Evolutionary conservation across 2,329 filamentous ascomycete species (phyloP), one percentile per base, ranked within the genome.

Genomic region (Curvularia hawaiiensis): DNA sequence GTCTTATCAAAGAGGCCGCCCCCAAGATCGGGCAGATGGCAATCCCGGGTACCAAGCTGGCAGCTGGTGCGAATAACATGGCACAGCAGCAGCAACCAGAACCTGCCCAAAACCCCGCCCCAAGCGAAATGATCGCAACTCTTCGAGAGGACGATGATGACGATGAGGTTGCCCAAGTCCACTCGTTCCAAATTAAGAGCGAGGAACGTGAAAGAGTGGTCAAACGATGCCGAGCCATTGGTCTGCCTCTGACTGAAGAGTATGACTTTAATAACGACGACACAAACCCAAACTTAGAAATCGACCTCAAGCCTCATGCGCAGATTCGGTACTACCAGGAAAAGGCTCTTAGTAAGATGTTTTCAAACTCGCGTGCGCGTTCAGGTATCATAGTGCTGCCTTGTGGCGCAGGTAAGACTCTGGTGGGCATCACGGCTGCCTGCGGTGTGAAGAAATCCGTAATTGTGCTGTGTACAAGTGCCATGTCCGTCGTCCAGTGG

Each of bases 401-500:
- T 18, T 99, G 95, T 75, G 95, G 95, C 66, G 95, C 95, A 18
- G 95, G 95, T 58, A 99, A 99, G 81, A 99, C 95, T 1, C 80
- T 99, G 40, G 95, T 99, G 16, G 95, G 95, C n/a, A 97, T 99
- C 66, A 98, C 95, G 20, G 95, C 95, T 41, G 95, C 93, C 20
- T 98, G 95, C 78, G 98, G 95, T 4, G 94, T 99, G 77, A 96
- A 96, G 77, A 99, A 98, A 79, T 93, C 93, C 11, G 88, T 93
- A 22, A 94, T 99, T 56, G 92, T 99, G 8, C 86, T 99, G 20
- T 97, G 92, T 79, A 99, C 95, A 2, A 97, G 92, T 72, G 94
- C 92, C 52, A 99, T 99, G 94, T 97, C 92, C 7, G 95, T 96
- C 6, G 90, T 96, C 20, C 95, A 99, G 76, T 99, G 95, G 95